Base-by-base conservation (phyloP, 2,329 filamentous ascomycete genomes). In the Penicillium sp. region DNA sequence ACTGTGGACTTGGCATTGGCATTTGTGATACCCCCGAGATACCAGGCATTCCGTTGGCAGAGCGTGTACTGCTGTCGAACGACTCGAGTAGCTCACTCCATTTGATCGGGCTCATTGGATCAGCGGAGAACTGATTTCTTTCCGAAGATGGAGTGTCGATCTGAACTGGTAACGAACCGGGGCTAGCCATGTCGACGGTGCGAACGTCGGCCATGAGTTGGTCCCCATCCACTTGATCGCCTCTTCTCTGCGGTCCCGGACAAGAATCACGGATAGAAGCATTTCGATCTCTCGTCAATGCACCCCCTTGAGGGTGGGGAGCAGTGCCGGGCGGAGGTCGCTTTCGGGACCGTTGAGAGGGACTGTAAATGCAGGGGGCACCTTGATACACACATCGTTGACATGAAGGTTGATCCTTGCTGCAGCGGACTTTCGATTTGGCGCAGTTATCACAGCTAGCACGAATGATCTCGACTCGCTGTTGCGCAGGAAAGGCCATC, bases 321-420 rank as follows among this genome's bases (percentile, higher is more conserved):
- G 50, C 39, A 20, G 37, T 34, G 2, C 41, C 41, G 11, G 39
- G 51, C 38, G 52, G 52, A 45, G 52, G 52, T 42, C 52, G 52
- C 39, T 54, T 54, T 54, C 52, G 52, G 52, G 52, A 54, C 41
- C 52, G 52, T 34, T 54, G 52, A 15, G 52, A 54, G 52, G 52
- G 52, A 54, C 52, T 54, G 52, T 54, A 54, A 25, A 54, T 42
- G 52, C 52, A 54, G 25, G 52, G 38, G 22, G 45, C 52, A 25
- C 52, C 52, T 54, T 54, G 52, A 35, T 54, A 54, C 52, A 54
- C 14, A 20, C 52, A 54, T n/a, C 52, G 52, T 54, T 54, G 52
- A 22, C 52, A 54, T n/a, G 52, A 54, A 10, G 52, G 52, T 54
- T 54, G 52, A 37, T 54, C 52, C 39, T 54, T 54, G 39, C 52